These are phyloP conservation scores for Xerocomellus chrysenteron DNA, from an alignment of 768 basidiomycete genomes.

Conservation along the genomic window DNA sequence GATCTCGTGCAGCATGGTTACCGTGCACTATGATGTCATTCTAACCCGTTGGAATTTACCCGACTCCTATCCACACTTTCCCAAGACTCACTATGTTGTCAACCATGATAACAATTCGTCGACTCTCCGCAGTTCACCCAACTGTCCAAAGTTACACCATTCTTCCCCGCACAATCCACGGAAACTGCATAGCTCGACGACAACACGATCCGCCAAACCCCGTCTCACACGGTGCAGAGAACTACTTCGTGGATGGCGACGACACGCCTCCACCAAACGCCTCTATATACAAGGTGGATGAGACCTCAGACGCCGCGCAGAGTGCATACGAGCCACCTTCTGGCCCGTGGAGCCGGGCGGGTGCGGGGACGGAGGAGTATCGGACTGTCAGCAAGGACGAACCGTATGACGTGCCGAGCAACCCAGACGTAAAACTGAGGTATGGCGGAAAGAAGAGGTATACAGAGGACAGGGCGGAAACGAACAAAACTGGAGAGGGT, in stretches of 20 bases:
- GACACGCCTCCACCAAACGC: constrained; percentile 40
- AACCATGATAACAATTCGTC: background rate
- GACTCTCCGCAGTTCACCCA: background rate
- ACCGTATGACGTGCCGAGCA: constrained; percentile 23
- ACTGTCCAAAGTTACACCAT: background rate
- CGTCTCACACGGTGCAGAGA: constrained; percentile 37
- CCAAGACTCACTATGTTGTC: constrained; percentile 1
- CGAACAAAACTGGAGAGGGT: constrained; percentile 34
- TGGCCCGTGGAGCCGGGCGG: constrained; percentile 43
- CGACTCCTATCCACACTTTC: background rate
- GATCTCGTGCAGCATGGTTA: too few relatives aligned
- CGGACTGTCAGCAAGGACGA: constrained; percentile 22
- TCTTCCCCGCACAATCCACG: constrained; percentile 8
- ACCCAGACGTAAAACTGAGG: constrained; percentile 10
- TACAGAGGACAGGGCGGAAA: constrained; percentile 29
- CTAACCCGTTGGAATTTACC: background rate
- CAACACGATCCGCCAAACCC: constrained; percentile 1
- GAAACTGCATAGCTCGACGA: background rate
- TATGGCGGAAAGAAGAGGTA: constrained; percentile 23
- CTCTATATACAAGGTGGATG: constrained; percentile 48
- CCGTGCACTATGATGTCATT: constrained; percentile 17
- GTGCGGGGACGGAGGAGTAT: constrained; percentile 35
- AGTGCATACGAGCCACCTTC: constrained; percentile 51
- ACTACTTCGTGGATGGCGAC: constrained; percentile 50
- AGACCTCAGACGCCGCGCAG: constrained; percentile 42